phyloP scores from a whole-genome alignment of 768 basidiomycete species.

The Pleurotus eryngii region DNA sequence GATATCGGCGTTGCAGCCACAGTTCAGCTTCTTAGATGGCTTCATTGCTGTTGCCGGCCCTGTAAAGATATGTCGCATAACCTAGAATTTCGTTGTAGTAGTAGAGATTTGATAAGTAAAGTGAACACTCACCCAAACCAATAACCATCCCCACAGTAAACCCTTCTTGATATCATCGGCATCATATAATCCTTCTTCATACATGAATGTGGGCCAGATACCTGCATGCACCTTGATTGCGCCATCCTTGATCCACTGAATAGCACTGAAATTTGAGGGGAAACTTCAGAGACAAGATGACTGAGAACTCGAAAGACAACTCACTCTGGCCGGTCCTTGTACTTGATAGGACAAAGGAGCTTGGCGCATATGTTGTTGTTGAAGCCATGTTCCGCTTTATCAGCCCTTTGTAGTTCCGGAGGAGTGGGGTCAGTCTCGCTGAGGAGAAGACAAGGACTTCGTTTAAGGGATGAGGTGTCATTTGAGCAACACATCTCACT shows the following conservation, averaged over 20 bases:
- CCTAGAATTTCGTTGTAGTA: neutral
- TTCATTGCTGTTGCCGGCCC: neutral
- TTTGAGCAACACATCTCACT: neutral
- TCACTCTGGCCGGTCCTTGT: neutral
- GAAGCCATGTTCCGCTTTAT: neutral
- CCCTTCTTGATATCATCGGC: neutral
- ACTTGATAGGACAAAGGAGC: neutral
- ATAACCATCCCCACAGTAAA: neutral
- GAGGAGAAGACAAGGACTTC: neutral
- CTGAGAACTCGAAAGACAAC: no score
- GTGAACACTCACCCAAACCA: constrained; percentile 1
- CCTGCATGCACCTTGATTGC: neutral
- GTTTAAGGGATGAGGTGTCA: neutral
- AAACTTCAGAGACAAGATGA: neutral
- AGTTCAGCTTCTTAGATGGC: neutral
- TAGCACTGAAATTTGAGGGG: neutral
- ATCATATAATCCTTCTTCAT: constrained; percentile 4
- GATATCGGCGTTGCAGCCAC: constrained; percentile 5
- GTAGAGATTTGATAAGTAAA: neutral
- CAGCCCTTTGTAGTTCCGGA: neutral
- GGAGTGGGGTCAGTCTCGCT: neutral
- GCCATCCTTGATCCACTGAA: neutral
- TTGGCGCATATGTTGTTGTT: neutral
- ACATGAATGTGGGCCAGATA: constrained; percentile 5
- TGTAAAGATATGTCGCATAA: constrained; percentile 11